These are phyloP conservation scores for Hygrophorus pudorinus DNA, from an alignment of 768 basidiomycete species.

Conservation along the genomic window DNA sequence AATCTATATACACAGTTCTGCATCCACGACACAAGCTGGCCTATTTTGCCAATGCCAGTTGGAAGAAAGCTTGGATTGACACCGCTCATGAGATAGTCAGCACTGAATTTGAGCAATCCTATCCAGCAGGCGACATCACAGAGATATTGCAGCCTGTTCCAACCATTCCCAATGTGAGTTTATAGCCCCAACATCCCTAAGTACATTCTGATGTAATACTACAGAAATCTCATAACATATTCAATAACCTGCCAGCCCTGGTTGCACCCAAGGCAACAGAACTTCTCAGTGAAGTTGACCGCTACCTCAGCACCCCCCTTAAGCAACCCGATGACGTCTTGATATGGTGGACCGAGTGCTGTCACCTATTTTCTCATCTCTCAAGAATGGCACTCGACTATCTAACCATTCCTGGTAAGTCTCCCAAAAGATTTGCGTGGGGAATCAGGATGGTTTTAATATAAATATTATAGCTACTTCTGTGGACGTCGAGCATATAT, in stretches of 20 bases:
- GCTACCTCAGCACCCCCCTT: slow-evolving; percentile 15
- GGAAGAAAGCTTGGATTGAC: slow-evolving; percentile 16
- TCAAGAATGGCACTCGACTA: too few species aligned
- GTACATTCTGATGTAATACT: neutral
- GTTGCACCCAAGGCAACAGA: slow-evolving; percentile 3
- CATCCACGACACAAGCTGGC: slow-evolving; percentile 20
- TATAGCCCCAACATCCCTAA: neutral
- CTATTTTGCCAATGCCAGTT: too few species aligned
- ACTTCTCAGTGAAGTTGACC: slow-evolving; percentile 11
- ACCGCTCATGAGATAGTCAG: slow-evolving; percentile 11
- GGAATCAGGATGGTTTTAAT: slow-evolving; percentile 11
- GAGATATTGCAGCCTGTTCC: too few species aligned
- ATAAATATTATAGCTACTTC: slow-evolving; percentile 13
- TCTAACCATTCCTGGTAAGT: too few species aligned
- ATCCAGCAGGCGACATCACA: too few species aligned
- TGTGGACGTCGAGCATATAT: slow-evolving; percentile 18
- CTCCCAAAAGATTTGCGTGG: slow-evolving; percentile 22
- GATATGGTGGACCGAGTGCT: slow-evolving; percentile 14
- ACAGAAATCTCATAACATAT: slow-evolving; percentile 13
- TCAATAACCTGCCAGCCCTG: slow-evolving; percentile 10
- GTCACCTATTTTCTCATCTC: slow-evolving; percentile 11
- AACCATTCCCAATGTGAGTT: neutral
- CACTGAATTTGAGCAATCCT: slow-evolving; percentile 9
- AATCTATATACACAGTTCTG: slow-evolving; percentile 12
- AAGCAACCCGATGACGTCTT: slow-evolving; percentile 12